phyloP scores from a whole-genome alignment of 805 yeast species.

The Brettanomyces nanus region DNA sequence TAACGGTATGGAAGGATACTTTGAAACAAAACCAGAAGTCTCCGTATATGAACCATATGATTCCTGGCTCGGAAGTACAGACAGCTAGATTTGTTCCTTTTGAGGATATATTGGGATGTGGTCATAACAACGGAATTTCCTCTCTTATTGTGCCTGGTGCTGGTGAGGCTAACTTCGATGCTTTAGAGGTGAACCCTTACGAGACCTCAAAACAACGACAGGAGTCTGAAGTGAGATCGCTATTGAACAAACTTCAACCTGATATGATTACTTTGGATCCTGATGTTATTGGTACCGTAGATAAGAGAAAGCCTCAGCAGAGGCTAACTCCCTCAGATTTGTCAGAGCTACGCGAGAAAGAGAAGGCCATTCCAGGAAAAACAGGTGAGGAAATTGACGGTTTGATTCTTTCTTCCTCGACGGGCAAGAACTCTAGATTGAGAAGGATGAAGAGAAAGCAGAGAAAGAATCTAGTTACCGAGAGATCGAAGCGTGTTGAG shows the following conservation, averaged over 20 bases:
- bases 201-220: conserved; percentile 91
- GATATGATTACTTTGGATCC: conserved; percentile 94
- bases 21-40: conserved; percentile 59
- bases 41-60: conserved; percentile 88
- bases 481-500: conserved; percentile 72
- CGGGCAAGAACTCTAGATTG: conserved; percentile 76
- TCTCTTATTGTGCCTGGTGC: conserved; percentile 91
- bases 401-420: conserved; percentile 57
- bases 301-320: conserved; percentile 52
- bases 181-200: conserved; percentile 86
- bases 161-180: conserved; percentile 97
- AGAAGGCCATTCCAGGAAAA: conserved; percentile 24
- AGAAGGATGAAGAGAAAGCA: conserved; percentile 77
- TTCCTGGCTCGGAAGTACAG: conserved; percentile 69
- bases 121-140: conserved; percentile 71
- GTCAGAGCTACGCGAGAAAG: conserved; percentile 30
- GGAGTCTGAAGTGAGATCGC: conserved; percentile 77
- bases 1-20: conserved; percentile 88
- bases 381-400: conserved; percentile 40
- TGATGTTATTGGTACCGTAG: conserved; percentile 74
- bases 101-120: conserved; percentile 92
- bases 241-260: conserved; percentile 82
- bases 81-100: conserved; percentile 77
- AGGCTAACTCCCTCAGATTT: conserved; percentile 59
- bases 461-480: conserved; percentile 77